phyloP scores from a whole-genome alignment of 2,329 filamentous ascomycete species.

The Cladophialophora exuberans region DNA sequence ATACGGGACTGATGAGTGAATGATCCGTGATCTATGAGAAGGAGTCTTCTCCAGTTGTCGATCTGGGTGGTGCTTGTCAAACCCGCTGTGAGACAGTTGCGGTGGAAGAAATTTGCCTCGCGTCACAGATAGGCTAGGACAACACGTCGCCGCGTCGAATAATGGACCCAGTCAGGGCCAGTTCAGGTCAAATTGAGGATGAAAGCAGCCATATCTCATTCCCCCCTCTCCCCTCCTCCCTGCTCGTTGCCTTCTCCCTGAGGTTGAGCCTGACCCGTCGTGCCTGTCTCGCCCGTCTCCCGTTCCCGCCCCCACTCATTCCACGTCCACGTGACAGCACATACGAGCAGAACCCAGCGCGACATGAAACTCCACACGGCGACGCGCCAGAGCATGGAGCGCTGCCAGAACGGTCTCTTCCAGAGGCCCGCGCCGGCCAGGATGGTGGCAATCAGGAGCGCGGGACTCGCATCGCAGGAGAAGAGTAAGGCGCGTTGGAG shows the following conservation, averaged over 20 bases:
- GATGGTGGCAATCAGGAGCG: conserved; percentile 22
- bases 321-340: conserved; percentile 26
- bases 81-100: too few species aligned
- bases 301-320: conserved; percentile 21
- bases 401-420: conserved; percentile 24
- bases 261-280: background rate
- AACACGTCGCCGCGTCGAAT: too few species aligned
- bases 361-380: conserved; percentile 24
- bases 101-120: too few species aligned
- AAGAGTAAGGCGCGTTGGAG: conserved; percentile 16
- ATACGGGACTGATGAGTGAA: too few species aligned
- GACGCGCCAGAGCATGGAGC: conserved; percentile 20
- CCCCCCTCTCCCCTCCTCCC: too few species aligned
- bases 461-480: conserved; percentile 17
- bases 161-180: too few species aligned
- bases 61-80: too few species aligned
- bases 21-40: too few species aligned
- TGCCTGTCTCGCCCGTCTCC: background rate
- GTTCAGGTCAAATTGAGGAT: too few species aligned
- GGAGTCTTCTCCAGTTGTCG: too few species aligned
- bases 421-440: conserved; percentile 17
- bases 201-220: too few species aligned
- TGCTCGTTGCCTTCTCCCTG: background rate
- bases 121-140: too few species aligned
- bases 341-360: conserved; percentile 26